Base-by-base conservation (phyloP, 2,329 filamentous ascomycete genomes). In the Dothistroma pini region DNA sequence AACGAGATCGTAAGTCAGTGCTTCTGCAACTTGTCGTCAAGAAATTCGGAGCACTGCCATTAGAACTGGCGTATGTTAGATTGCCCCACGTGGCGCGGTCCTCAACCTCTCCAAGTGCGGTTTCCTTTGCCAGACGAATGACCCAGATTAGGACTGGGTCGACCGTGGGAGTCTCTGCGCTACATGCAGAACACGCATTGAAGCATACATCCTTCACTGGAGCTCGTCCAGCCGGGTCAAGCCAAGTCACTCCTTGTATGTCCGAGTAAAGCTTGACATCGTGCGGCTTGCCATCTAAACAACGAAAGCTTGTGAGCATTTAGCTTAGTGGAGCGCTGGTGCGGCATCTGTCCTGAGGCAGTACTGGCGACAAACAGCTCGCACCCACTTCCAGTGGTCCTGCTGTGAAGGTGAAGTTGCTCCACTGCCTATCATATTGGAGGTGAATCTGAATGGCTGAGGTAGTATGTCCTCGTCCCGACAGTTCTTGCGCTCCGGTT, bases 361-460 rank as follows among this genome's bases (percentile, higher is more conserved):
- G n/a, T n/a, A 60, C 55, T 10, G 61, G 61, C 9, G 61, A 63
- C 32, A 58, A 56, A 47, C 60, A 63, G 35, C 50, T 51, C 12
- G 61, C 61, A 44, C n/a, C 55, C 19, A 60, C 31, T 19, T 57
- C 34, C 22, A 60, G 58, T 1, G 55, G 57, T 25, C 61, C 61
- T n/a, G 58, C 61, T 11, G 41, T 56, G 50, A 60, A 53, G n/a
- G 58, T 63, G 49, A 60, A 63, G 14, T 60, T 59, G 51, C 61
- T 63, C n/a, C 41, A 60, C 21, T 57, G 52, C 44, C 58, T 63
- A 34, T 60, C 61, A 49, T 63, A 60, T 11, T 29, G 22, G 12
- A 60, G 48, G 11, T 41, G 29, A 29, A 49, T 57, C 19, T 50
- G 54, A 32, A 52, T 41, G 32, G 61, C 61, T 22, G 47, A 35